Evolutionary conservation across 225 moss, liverwort and hornwort species (phyloP), one percentile per base, ranked within the genome.

Genomic region (Physcomitrium patens): DNA sequence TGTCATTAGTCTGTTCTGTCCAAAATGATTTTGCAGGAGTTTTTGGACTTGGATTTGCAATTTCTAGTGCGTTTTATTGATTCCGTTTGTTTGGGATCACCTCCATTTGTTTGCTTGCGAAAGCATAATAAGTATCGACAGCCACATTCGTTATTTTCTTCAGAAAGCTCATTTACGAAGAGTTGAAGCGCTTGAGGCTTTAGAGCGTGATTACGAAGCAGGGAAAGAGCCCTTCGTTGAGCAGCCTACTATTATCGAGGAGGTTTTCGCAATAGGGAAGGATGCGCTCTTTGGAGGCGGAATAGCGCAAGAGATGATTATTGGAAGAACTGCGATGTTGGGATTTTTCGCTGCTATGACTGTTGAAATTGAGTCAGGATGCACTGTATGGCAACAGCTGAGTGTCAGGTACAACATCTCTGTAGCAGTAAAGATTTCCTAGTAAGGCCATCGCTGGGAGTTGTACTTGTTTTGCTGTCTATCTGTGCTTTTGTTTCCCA

Each of bases 271-370:
- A 43, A 14, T 55, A 41, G 60, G 71, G 15, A 55, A 51, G 13
- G 71, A 72, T 55, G 71, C 60, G 23, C 57, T 57, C 11, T 59
- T 60, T 43, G 71, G 57, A 27, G 60, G 71, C 8, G 80, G 76
- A 3, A 43, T 81, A 27, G 70, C 76, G n/a, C 80, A 76, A 67
- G 80, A 76, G 17, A 65, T 81, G 76, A 66, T 81, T 17, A 60
- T 81, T 61, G 80, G 80, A 7, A 69, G 80, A 46, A 71, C 76
- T 14, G 80, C 80, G 9, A 81, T 81, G 80, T 52, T 81, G 9
- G 80, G 80, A 12, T 81, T 81, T 22, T 58, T 81, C 23, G 63
- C 76, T 50, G 80, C 80, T 52, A 76, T 69, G 51, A 81, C 68
- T 49, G 65, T 71, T 46, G 80, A 81, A 23, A 52, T 81, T 70